Conservation (phyloP, 2,329 filamentous ascomycete genomes). For the Zymoseptoria tritici region DNA sequence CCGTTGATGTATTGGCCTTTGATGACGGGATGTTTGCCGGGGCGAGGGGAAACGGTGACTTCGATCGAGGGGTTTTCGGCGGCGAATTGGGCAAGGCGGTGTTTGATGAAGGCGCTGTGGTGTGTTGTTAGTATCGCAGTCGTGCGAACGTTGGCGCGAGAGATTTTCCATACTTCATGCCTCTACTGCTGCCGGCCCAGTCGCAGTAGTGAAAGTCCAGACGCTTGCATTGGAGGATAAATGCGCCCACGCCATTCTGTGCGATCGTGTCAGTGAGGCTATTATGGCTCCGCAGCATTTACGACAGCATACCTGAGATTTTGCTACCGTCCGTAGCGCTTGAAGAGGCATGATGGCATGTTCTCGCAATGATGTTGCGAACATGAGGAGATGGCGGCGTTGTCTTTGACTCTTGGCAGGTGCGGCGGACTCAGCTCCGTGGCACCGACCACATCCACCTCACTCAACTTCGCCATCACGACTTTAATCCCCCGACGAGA, state of each 20-base stretch:
- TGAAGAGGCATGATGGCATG: constrained; percentile 38
- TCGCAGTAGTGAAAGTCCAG: constrained; percentile 97
- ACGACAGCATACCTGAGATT: constrained; percentile 48
- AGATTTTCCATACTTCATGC: constrained; percentile 69
- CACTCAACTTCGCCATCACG: no score
- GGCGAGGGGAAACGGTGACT: constrained; percentile 82
- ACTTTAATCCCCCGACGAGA: no score
- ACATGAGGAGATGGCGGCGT: not conserved
- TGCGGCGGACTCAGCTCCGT: not conserved
- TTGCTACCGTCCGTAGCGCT: constrained; percentile 47
- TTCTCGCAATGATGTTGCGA: not conserved
- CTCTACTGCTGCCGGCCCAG: constrained; percentile 83
- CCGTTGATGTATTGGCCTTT: constrained; percentile 91
- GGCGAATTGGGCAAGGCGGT: constrained; percentile 69
- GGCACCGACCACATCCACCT: no score
- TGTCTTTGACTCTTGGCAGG: not conserved
- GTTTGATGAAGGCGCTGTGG: constrained; percentile 69
- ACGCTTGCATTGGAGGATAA: constrained; percentile 94
- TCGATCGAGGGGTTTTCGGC: constrained; percentile 78
- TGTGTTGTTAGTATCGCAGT: not conserved
- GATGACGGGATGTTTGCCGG: constrained; percentile 82
- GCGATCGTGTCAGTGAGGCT: not conserved
- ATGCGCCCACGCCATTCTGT: constrained; percentile 93
- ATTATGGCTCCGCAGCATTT: no score
- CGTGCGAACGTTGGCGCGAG: not conserved